Evolutionary conservation across 345 rosid species (phyloP).

Genomic region (Euclidium syriacum): DNA sequence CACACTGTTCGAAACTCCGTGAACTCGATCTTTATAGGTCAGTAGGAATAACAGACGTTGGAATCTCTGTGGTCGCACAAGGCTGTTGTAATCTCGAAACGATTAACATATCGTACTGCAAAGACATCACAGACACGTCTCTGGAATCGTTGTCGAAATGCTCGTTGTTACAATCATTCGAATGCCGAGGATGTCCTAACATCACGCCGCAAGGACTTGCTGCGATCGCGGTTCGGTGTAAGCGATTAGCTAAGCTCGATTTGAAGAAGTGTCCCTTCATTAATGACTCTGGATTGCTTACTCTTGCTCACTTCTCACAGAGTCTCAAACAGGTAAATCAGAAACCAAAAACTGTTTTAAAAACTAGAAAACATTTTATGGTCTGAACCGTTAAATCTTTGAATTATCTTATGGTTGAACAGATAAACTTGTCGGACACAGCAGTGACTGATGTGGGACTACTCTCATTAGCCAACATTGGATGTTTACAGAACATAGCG

Average conservation of each 20-base stretch:
- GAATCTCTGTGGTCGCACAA: constrained; percentile 28
- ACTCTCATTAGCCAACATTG: constrained; percentile 32
- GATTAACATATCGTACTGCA: constrained; percentile 41
- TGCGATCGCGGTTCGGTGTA: constrained; percentile 36
- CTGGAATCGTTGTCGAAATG: constrained; percentile 38
- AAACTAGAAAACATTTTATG: too few relatives aligned
- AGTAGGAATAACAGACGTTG: constrained; percentile 31
- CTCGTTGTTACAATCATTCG: constrained; percentile 29
- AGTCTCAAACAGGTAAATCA: constrained; percentile 37
- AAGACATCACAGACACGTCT: constrained; percentile 37
- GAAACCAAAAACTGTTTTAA: too few relatives aligned
- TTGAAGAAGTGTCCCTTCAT: constrained; percentile 39
- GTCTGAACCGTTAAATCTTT: neutral
- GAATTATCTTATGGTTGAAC: neutral
- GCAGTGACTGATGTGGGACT: constrained; percentile 44
- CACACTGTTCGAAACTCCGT: constrained; percentile 31
- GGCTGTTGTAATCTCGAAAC: constrained; percentile 36
- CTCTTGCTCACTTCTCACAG: constrained; percentile 40
- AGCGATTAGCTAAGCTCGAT: constrained; percentile 37
- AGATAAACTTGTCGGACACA: constrained; percentile 46
- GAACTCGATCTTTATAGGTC: constrained; percentile 50
- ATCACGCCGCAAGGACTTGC: constrained; percentile 38
- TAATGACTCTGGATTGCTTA: constrained; percentile 37
- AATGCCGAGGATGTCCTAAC: constrained; percentile 41
- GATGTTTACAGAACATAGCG: constrained; percentile 37